Conservation (phyloP, 108 stramenopile species). For the Cyclostephanos invisitatus region DNA sequence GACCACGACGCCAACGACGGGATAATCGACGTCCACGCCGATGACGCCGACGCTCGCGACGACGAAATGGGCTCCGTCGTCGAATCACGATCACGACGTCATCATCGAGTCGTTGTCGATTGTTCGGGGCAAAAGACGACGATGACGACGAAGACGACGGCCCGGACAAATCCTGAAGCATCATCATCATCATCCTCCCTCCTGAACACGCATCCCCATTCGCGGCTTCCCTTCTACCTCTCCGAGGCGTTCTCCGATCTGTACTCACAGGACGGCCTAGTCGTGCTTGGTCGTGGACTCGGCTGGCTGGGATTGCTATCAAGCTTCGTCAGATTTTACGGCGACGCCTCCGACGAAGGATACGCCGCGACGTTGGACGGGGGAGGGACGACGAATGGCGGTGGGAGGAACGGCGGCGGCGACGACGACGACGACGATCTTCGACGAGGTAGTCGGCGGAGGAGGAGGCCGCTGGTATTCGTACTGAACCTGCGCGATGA, state of each 20-base stretch:
- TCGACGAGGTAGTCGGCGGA: slow-evolving; percentile 12
- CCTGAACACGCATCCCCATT: slow-evolving; percentile 38
- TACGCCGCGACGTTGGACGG: slow-evolving; percentile 49
- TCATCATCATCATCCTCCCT: slow-evolving; percentile 5
- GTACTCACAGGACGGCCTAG: slow-evolving; percentile 88
- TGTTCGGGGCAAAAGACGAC: too few relatives aligned
- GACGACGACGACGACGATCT: slow-evolving; percentile 13
- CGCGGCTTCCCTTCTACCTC: slow-evolving; percentile 73
- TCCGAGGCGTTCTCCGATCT: slow-evolving; percentile 90
- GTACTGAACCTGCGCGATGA: slow-evolving; percentile 72
- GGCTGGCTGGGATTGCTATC: slow-evolving; percentile 76
- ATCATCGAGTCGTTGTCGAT: not conserved
- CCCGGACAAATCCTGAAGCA: not conserved
- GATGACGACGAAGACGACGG: not conserved
- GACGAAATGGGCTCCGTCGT: not conserved
- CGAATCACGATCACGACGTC: not conserved
- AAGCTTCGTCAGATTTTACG: slow-evolving; percentile 81
- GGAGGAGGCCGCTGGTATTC: slow-evolving; percentile 70
- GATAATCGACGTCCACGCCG: not conserved
- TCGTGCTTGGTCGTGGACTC: slow-evolving; percentile 89
- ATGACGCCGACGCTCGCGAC: not conserved
- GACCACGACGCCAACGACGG: not conserved
- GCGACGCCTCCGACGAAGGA: slow-evolving; percentile 56
- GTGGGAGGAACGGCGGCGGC: not conserved
- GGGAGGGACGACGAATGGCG: not conserved